phyloP scores from a whole-genome alignment of 2,329 filamentous ascomycete genomes.

The Monilinia polystroma region DNA sequence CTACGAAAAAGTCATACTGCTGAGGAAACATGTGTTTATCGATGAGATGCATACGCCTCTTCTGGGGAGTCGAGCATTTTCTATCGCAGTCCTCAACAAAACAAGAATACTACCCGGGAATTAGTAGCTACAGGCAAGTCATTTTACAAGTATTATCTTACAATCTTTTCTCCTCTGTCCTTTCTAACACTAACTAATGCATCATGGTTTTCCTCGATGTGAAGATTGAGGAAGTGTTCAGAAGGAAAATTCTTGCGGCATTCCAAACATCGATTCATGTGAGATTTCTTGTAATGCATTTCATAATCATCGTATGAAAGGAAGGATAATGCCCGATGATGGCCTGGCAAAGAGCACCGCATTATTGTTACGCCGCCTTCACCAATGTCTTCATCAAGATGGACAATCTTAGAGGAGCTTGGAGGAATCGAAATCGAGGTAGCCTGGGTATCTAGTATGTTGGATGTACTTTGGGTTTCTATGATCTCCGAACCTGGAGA shows the following conservation, averaged over 20 bases:
- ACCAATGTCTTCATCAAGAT: constrained; percentile 59
- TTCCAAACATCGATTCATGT: constrained; percentile 80
- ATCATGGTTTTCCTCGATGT: constrained; percentile 92
- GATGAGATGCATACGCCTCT: constrained; percentile 82
- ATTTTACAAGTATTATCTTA: constrained; percentile 47
- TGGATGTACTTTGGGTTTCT: constrained; percentile 24
- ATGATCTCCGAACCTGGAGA: constrained; percentile 40
- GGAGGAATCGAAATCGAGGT: constrained; percentile 32
- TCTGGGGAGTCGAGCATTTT: constrained; percentile 78
- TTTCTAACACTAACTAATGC: constrained; percentile 68
- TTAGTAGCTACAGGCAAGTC: not conserved
- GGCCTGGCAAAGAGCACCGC: constrained; percentile 79
- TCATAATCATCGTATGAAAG: constrained; percentile 78
- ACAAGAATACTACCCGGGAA: constrained; percentile 69
- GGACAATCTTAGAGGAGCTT: constrained; percentile 54
- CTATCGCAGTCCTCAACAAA: constrained; percentile 87
- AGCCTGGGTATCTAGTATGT: constrained; percentile 32
- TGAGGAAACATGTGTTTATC: constrained; percentile 92
- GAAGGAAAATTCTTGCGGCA: constrained; percentile 89
- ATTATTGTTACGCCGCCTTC: constrained; percentile 51
- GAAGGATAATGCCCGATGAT: constrained; percentile 70
- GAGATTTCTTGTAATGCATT: constrained; percentile 76
- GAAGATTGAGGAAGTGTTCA: constrained; percentile 72
- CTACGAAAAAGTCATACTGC: constrained; percentile 84
- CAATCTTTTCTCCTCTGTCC: constrained; percentile 82